Evolutionary conservation across 495 filamentous ascomycete genomes (phyloP).

Genomic region (Penicillium taxi): DNA sequence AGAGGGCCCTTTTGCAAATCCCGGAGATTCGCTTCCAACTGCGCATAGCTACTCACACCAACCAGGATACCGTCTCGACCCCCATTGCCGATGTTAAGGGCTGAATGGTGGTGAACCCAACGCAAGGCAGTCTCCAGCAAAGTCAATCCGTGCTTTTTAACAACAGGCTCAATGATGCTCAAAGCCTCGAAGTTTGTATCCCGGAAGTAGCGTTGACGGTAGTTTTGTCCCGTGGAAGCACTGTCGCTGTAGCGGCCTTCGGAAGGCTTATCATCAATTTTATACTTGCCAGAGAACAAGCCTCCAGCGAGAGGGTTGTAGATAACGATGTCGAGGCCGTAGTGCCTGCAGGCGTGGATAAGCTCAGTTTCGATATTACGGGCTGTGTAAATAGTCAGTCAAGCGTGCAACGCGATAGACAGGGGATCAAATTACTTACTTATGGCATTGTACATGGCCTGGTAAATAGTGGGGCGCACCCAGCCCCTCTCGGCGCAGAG

Average conservation of each 20-base stretch:
- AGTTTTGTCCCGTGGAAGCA: conserved; percentile 48
- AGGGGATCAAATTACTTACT: conserved; percentile 22
- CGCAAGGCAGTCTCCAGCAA: conserved; percentile 77
- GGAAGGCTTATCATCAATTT: conserved; percentile 55
- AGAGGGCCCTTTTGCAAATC: conserved; percentile 81
- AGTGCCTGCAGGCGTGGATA: conserved; percentile 70
- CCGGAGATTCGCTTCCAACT: conserved; percentile 67
- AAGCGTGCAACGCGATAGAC: background rate
- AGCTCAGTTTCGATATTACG: conserved; percentile 76
- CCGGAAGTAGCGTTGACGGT: conserved; percentile 74
- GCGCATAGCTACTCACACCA: conserved; percentile 65
- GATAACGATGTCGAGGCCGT: conserved; percentile 80
- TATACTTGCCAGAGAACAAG: conserved; percentile 79
- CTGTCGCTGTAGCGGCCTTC: conserved; percentile 64
- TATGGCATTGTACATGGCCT: conserved; percentile 59
- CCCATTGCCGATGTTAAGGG: conserved; percentile 64
- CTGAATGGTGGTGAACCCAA: conserved; percentile 75
- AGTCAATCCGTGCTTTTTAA: conserved; percentile 65
- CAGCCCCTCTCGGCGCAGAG: conserved; percentile 73
- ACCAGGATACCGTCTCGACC: conserved; percentile 73
- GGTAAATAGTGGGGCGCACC: conserved; percentile 56
- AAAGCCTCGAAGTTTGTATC: conserved; percentile 72
- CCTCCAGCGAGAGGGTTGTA: conserved; percentile 88
- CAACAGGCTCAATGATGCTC: conserved; percentile 61
- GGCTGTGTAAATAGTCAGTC: conserved; percentile 24